phyloP scores from a whole-genome alignment of 2,329 filamentous ascomycete genomes.

The Coleophoma crateriformis region DNA sequence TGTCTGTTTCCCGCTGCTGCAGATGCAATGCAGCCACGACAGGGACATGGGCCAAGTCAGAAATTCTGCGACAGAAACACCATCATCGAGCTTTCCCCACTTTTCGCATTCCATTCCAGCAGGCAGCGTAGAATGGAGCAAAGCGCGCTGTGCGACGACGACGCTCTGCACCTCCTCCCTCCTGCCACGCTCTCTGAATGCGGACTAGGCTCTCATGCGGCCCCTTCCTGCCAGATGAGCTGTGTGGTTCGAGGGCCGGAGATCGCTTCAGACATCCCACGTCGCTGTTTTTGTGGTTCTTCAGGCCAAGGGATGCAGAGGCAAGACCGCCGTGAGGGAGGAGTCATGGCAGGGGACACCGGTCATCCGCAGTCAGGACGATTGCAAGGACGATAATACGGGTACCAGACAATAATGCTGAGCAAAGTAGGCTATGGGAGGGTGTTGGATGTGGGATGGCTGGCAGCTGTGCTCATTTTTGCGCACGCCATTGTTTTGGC shows the following conservation, averaged over 20 bases:
- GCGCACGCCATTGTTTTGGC: too few species aligned
- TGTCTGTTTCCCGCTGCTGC: neutral
- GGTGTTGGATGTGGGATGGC: too few species aligned
- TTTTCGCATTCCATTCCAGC: neutral
- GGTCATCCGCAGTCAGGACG: neutral
- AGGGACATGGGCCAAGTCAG: neutral
- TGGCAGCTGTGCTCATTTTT: too few species aligned
- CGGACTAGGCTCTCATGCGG: neutral
- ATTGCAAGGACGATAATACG: neutral
- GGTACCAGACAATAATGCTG: neutral
- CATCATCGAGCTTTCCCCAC: neutral
- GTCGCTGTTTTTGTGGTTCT: neutral
- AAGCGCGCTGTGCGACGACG: neutral
- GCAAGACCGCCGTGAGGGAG: neutral
- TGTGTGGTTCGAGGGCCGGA: neutral
- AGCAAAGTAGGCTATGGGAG: neutral
- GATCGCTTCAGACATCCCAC: neutral
- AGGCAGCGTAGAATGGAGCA: neutral
- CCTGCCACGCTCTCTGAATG: neutral
- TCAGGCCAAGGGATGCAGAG: neutral
- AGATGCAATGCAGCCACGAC: neutral
- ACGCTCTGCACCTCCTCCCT: neutral
- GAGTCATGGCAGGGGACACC: neutral
- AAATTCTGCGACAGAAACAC: slow-evolving; percentile 1
- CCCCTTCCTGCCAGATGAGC: neutral